These are phyloP conservation scores for Thinopyrum elongatum DNA, from an alignment of 176 grass and related monocot genomes.

Conservation along the genomic window DNA sequence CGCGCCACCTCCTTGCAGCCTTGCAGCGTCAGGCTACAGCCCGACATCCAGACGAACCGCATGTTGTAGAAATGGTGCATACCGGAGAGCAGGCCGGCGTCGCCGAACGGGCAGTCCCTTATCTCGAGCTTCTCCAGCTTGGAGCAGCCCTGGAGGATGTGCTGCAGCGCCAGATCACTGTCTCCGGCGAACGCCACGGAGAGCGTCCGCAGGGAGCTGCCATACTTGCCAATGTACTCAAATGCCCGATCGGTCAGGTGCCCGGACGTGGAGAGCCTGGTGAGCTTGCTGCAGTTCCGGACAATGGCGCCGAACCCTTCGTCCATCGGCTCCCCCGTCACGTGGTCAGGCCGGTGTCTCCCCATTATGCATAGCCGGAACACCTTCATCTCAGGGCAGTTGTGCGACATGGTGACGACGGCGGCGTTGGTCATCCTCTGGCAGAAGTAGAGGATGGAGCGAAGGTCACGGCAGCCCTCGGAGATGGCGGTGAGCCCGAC, in stretches of 20 bases:
- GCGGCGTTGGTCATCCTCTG: slow-evolving; percentile 90
- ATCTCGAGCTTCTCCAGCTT: slow-evolving; percentile 99
- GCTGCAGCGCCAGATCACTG: slow-evolving; percentile 56
- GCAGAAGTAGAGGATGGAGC: slow-evolving; percentile 86
- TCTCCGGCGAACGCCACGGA: slow-evolving; percentile 87
- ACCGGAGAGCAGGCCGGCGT: slow-evolving; percentile 69
- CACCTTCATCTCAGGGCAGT: slow-evolving; percentile 74
- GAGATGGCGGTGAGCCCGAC: slow-evolving; percentile 71
- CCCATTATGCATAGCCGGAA: slow-evolving; percentile 98
- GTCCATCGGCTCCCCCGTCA: slow-evolving; percentile 71
- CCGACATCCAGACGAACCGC: slow-evolving; percentile 91
- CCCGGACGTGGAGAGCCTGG: slow-evolving; percentile 85
- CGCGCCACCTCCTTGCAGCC: slow-evolving; percentile 84
- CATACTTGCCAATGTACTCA: slow-evolving; percentile 75
- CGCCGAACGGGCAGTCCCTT: slow-evolving; percentile 84
- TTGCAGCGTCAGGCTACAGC: slow-evolving; percentile 68
- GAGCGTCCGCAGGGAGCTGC: slow-evolving; percentile 77
- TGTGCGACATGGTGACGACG: slow-evolving; percentile 65
- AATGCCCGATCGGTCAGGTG: slow-evolving; percentile 81
- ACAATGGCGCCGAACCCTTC: slow-evolving; percentile 93
- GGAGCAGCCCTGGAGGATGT: slow-evolving; percentile 72
- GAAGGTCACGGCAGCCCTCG: slow-evolving; percentile 65
- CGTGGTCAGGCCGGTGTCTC: slow-evolving; percentile 60
- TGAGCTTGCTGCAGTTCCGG: slow-evolving; percentile 82
- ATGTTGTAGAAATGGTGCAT: slow-evolving; percentile 89